phyloP scores from a whole-genome alignment of 1,284 basidiomycete genomes.

The Melampsora larici-populina region DNA sequence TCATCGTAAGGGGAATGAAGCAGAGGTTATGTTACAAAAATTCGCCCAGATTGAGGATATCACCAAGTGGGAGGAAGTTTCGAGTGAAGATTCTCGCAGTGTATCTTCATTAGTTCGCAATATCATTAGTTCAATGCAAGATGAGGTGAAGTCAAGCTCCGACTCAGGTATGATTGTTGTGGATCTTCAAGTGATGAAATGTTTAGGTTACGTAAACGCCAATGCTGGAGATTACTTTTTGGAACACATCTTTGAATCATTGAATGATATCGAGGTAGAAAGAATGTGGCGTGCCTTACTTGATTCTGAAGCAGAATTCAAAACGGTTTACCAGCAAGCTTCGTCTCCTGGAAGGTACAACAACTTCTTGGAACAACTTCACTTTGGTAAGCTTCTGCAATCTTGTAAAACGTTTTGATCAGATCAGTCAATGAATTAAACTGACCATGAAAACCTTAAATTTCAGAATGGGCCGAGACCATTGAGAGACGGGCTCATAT shows the following conservation, averaged over 20 bases:
- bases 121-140: neutral
- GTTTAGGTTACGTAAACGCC: neutral
- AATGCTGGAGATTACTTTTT: slow-evolving; percentile 6
- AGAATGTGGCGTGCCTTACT: neutral
- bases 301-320: neutral
- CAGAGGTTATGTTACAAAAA: neutral
- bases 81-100: neutral
- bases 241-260: neutral
- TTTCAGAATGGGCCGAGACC: neutral
- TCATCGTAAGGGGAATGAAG: neutral
- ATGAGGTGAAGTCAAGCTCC: neutral
- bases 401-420: neutral
- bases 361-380: slow-evolving; percentile 5
- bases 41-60: neutral
- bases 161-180: neutral
- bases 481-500: neutral
- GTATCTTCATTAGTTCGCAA: neutral
- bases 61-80: neutral
- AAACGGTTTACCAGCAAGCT: neutral
- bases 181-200: slow-evolving; percentile 1
- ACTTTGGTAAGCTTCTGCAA: neutral
- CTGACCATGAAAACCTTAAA: too few relatives aligned
- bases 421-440: too few relatives aligned
- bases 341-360: neutral
- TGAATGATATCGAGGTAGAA: neutral